Base-by-base conservation (phyloP, 495 filamentous ascomycete genomes). In the Penicilliopsis zonata region DNA sequence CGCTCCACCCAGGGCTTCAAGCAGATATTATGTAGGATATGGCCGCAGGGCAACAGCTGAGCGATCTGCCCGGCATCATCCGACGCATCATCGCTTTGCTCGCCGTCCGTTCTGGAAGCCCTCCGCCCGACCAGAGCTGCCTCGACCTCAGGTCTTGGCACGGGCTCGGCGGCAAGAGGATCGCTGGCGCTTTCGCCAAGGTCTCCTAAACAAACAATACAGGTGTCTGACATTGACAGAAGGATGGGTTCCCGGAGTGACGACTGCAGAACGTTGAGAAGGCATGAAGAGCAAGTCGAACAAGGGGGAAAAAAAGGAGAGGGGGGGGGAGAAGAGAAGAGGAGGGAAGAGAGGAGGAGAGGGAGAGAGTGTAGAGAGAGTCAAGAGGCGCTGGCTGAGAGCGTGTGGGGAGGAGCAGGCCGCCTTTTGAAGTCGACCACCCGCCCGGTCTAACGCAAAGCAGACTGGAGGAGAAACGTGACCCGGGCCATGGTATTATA, bases 161-260 rank as follows among this genome's bases (percentile, higher is more conserved):
- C 58, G 44, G 55, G 49, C 52, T 52, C 59, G 46, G 50, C 43
- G 53, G 50, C 42, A 50, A 50, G 55, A 52, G 59, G 52, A 54
- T 68, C 59, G 53, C 57, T 67, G 61, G 59, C 60, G 49, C 55
- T 61, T 61, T 67, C 59, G 60, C 76, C 80, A 62, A 95, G 77
- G 64, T 82, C 78, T 59, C 87, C 85, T 58, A 95, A 73, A 74
- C 87, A 95, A 55, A 95, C 82, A 64, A 93, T 94, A 67, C 86
- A 94, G 47, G 85, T 84, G 57, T 92, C 86, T 63, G 82, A 82
- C 86, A 90, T 88, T 51, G 53, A 59, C 53, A 49, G 54, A 50
- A 37, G 50, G 42, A 40, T 40, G 42, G 32, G 44, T 52, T 43
- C 41, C 47, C 54, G 47, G 43, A 22, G 34, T 46, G 35, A 48